Percentiles rank a stretch among this genome's conserved stretches.
Conservation (phyloP, 805 yeast genomes). For the Tetrapisispora arboricola region DNA sequence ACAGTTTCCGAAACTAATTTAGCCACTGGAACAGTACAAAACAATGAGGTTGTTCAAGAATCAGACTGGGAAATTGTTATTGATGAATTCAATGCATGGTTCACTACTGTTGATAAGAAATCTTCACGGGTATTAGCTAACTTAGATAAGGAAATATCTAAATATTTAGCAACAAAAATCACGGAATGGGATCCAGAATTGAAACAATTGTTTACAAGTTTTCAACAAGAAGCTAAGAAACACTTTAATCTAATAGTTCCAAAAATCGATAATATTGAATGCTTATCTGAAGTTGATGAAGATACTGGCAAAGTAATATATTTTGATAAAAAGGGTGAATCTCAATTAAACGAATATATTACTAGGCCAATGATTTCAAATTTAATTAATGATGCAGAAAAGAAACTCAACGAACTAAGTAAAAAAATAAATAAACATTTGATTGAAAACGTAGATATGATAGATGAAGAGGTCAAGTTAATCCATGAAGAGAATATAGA, state of each 20-base stretch:
- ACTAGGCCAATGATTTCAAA: conserved; percentile 38
- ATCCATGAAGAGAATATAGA: conserved; percentile 44
- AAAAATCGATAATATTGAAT: conserved; percentile 32
- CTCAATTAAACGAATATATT: conserved; percentile 30
- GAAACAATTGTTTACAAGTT: conserved; percentile 27
- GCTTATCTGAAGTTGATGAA: conserved; percentile 24
- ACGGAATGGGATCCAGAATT: conserved; percentile 24
- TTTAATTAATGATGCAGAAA: conserved; percentile 14
- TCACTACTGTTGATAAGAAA: conserved; percentile 29
- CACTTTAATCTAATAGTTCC: conserved; percentile 24
- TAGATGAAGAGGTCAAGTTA: conserved; percentile 30
- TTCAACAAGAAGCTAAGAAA: conserved; percentile 21
- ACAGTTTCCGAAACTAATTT: not conserved
- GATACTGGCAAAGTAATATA: conserved; percentile 28
- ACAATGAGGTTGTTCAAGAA: not conserved
- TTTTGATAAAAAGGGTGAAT: conserved; percentile 29
- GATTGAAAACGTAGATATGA: conserved; percentile 21
- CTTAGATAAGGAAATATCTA: conserved; percentile 30
- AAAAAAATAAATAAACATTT: conserved; percentile 28
- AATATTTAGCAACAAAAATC: conserved; percentile 22
- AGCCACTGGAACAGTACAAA: not conserved
- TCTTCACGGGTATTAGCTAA: conserved; percentile 31
- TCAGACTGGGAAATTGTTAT: conserved; percentile 10
- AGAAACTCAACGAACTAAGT: conserved; percentile 12
- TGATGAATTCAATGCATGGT: conserved; percentile 32